Base-by-base conservation (phyloP, 2,329 filamentous ascomycete genomes). In the Alternaria angustiovoidea region DNA sequence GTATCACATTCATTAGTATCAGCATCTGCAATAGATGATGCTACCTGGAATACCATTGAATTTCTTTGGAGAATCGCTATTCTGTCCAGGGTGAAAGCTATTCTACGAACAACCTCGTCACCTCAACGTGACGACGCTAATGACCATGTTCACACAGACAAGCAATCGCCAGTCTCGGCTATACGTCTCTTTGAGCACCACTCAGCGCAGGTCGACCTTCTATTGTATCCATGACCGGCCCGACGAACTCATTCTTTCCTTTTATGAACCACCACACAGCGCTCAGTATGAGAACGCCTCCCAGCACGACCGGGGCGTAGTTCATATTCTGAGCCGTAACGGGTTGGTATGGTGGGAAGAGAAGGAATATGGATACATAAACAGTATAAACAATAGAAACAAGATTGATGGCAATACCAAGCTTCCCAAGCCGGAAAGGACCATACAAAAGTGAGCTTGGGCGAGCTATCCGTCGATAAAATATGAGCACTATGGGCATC, bases 311-410 rank as follows among this genome's bases (percentile, higher is more conserved):
- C 57, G 47, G 49, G 2, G 54, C 54, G 12, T 57, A 72, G 39
- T 71, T 72, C 68, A 72, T 72, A 12, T 61, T 69, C 12, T 55
- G 48, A 0, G 58, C 30, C 20, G 60, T 62, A 5, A 71, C 65
- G 1, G 65, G 67, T 22, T 70, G 49, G 8, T 56, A 56, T 3
- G 64, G 55, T 1, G 70, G 70, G 59, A 68, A 71, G 42, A 63
- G 68, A 46, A 61, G 64, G 36, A 71, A 72, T 42, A 72, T 70
- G 28, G 66, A 57, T 2, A 70, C 48, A 5, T 69, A 51, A 2
- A 67, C 34, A n/a, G 58, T 56, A 55, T 63, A 72, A 3, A 54
- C 14, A 28, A 66, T 55, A 1, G 64, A 65, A 47, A 64, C 59
- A 11, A 39, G 53, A 30, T 68, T 69, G 7, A 70, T 57, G 1